Base-by-base conservation (phyloP, 352 stramenopile species). In the Globisporangium heterothallicum region DNA sequence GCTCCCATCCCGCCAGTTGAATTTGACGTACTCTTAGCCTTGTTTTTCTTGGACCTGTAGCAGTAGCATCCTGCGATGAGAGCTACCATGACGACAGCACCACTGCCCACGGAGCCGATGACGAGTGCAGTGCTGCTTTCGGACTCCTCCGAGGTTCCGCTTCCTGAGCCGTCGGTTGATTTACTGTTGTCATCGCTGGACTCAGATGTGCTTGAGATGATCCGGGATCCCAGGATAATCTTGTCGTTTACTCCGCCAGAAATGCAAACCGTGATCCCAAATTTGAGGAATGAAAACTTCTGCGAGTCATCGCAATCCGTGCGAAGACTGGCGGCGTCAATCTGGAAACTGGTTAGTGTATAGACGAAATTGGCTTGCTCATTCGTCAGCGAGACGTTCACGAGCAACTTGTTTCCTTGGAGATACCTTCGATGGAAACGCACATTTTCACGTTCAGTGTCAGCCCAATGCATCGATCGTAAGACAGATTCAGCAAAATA, bases 341-440 rank as follows among this genome's bases (percentile, higher is more conserved):
- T 43, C 26, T 6, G 5, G 26, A 56, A 49, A 3, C 1, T 25
- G 6, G 13, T 8, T 2, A 49, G 13, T 6, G 32, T 38, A 24
- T 42, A 35, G 26, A 52, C 32, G 10, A 58, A 52, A 19, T 34
- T 44, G 6, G n/a, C 52, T 52, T 58, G 52, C 10, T 36, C 16
- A 3, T 29, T 29, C 5, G 52, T 52, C 42, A 58, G 52, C 18
- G 52, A 30, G 7, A 58, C 30, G 14, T 49, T 34, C 4, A 0
- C 1, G 18, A 58, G 27, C 42, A 24, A 9, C 0, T 19, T 2
- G 14, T 52, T 58, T 3, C 30, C 24, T 3, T 21, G 3, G 6
- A 44, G 3, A 3, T 19, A 44, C 22, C 51, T 44, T 40, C 18
- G 8, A 25, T 10, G 16, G 40, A 45, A 8, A 9, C n/a, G n/a